Conservation (phyloP, 2,329 filamentous ascomycete genomes). For the Colletotrichum acutatum region DNA sequence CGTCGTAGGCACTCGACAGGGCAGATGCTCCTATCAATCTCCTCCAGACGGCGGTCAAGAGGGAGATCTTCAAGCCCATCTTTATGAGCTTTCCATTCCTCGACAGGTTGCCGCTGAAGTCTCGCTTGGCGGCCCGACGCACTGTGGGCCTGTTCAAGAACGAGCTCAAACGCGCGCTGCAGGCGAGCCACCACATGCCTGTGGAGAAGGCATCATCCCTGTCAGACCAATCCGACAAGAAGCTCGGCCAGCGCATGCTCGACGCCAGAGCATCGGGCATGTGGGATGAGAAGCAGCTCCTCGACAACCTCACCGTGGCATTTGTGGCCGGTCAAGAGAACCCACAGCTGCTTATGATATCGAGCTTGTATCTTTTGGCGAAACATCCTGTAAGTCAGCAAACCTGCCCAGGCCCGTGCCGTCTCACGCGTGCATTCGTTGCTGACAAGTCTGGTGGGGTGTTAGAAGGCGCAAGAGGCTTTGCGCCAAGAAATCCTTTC, state of each 20-base stretch:
- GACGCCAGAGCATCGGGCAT: slow-evolving; percentile 38
- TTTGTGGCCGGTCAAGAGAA: slow-evolving; percentile 56
- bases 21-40: slow-evolving; percentile 37
- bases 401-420: neutral
- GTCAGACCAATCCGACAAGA: neutral
- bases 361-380: slow-evolving; percentile 49
- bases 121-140: slow-evolving; percentile 40
- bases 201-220: slow-evolving; percentile 10
- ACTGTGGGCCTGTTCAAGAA: slow-evolving; percentile 42
- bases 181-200: slow-evolving; percentile 2
- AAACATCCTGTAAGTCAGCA: slow-evolving; percentile 41
- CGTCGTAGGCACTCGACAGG: slow-evolving; percentile 40
- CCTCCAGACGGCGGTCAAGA: slow-evolving; percentile 43
- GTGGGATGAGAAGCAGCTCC: slow-evolving; percentile 48
- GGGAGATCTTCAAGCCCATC: slow-evolving; percentile 47
- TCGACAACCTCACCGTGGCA: slow-evolving; percentile 51
- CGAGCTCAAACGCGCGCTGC: slow-evolving; percentile 37
- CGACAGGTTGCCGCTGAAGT: slow-evolving; percentile 42
- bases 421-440: neutral
- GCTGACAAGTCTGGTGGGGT: slow-evolving; percentile 11
- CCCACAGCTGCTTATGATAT: slow-evolving; percentile 50
- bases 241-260: slow-evolving; percentile 39
- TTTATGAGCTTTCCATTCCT: slow-evolving; percentile 48
- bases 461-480: slow-evolving; percentile 43
- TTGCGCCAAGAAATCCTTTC: slow-evolving; percentile 45